Percentiles rank a stretch among this genome's conserved stretches.
These are phyloP conservation scores for Solanum ossicruentum DNA, from an alignment of 257 asterid genomes.

Conservation along the genomic window DNA sequence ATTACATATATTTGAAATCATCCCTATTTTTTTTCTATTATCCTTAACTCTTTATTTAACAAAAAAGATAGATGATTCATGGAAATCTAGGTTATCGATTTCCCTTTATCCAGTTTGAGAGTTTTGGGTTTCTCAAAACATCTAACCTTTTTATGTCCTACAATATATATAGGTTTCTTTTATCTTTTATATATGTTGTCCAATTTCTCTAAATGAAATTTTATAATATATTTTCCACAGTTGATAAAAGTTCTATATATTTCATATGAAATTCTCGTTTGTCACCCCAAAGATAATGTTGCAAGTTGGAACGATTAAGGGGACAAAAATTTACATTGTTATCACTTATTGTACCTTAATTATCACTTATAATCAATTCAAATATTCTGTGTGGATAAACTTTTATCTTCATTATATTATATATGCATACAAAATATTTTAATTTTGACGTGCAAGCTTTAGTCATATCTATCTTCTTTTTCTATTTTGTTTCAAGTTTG, in stretches of 20 bases:
- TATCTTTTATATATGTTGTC: neutral
- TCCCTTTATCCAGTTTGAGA: neutral
- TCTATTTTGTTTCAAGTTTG: neutral
- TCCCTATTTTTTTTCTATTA: neutral
- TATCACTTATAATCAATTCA: neutral
- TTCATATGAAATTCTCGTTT: too few species aligned
- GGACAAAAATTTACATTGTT: too few species aligned
- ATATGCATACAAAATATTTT: too few species aligned
- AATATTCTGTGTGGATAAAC: neutral
- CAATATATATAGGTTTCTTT: neutral
- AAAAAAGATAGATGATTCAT: neutral
- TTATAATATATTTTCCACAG: neutral
- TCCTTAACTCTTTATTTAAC: neutral
- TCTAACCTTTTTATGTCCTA: neutral
- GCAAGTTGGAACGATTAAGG: neutral
- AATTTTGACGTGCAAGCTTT: neutral
- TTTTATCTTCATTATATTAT: neutral
- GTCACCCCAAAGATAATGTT: too few species aligned
- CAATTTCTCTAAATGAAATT: neutral
- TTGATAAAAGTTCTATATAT: too few species aligned
- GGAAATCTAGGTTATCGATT: neutral
- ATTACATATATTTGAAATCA: too few species aligned
- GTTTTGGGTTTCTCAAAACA: neutral
- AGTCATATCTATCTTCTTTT: neutral
- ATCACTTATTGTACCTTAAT: neutral